A percentile compares a stretch with the other conserved stretches of the same genome.
Evolutionary conservation across 1,284 basidiomycete species (phyloP).

Genomic region (Trichosporon ovoides): DNA sequence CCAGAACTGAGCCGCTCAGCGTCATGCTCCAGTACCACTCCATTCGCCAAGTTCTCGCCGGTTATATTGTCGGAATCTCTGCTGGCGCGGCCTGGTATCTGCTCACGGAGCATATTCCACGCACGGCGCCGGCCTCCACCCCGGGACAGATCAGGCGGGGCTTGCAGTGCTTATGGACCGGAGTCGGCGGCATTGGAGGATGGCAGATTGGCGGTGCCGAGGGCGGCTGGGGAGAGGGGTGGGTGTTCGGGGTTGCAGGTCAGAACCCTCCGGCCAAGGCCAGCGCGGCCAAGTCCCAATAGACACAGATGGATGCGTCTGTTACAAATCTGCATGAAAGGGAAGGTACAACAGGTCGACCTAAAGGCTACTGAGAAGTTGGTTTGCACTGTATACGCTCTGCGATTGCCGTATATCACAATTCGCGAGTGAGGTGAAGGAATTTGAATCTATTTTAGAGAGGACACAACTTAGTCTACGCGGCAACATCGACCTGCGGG

Average conservation of each 20-base stretch:
- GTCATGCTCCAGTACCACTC: conserved; percentile 46
- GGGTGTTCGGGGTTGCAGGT: conserved; percentile 17
- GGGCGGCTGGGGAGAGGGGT: conserved; percentile 43
- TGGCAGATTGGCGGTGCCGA: conserved; percentile 33
- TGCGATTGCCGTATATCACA: neutral
- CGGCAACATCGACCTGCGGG: neutral
- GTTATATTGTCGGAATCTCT: conserved; percentile 33
- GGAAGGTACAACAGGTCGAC: conserved; percentile 1
- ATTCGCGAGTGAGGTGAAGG: too few relatives aligned
- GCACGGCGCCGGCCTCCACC: conserved; percentile 21
- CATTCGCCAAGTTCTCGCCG: conserved; percentile 35
- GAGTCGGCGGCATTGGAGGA: conserved; percentile 39
- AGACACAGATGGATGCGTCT: neutral
- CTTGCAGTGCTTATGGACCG: conserved; percentile 32
- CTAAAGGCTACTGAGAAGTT: neutral
- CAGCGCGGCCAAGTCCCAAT: conserved; percentile 8
- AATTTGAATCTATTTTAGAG: too few relatives aligned
- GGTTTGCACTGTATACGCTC: neutral
- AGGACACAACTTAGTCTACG: too few relatives aligned
- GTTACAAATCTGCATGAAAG: conserved; percentile 7
- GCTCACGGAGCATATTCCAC: conserved; percentile 36
- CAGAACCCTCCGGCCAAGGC: too few relatives aligned
- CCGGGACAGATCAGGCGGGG: conserved; percentile 21
- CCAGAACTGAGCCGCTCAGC: conserved; percentile 16
- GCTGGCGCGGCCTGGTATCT: conserved; percentile 31